These are phyloP conservation scores for Aspergillus unguis DNA, from an alignment of 2,329 filamentous ascomycete species.

Conservation along the genomic window DNA sequence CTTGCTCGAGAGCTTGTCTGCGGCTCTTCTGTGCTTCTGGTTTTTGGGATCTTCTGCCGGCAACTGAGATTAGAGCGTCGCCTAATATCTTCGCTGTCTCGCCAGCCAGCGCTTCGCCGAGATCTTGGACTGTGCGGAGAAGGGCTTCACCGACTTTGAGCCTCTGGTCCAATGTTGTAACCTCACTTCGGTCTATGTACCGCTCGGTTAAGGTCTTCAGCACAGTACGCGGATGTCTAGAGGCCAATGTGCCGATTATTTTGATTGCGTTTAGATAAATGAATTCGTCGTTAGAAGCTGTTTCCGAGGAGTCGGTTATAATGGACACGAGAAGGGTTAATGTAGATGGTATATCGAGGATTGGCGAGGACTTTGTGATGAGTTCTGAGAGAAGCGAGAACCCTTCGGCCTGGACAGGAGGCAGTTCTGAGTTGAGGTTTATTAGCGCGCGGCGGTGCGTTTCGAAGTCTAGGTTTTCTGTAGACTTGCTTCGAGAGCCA, in stretches of 20 bases:
- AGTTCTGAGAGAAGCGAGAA: slow-evolving; percentile 40
- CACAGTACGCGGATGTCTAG: slow-evolving; percentile 41
- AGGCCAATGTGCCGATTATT: slow-evolving; percentile 39
- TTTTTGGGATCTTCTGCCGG: slow-evolving; percentile 38
- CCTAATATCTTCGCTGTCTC: slow-evolving; percentile 38
- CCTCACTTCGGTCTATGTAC: slow-evolving; percentile 40
- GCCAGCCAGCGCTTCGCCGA: slow-evolving; percentile 37
- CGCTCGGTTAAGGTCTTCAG: slow-evolving; percentile 40
- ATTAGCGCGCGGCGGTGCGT: slow-evolving; percentile 41
- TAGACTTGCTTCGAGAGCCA: slow-evolving; percentile 18
- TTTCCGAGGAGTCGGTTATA: slow-evolving; percentile 33
- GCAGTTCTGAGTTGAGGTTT: slow-evolving; percentile 39
- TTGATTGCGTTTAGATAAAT: slow-evolving; percentile 45
- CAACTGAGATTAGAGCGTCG: slow-evolving; percentile 39
- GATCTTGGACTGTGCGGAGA: slow-evolving; percentile 40
- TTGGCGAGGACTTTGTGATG: slow-evolving; percentile 39
- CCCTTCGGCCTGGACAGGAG: slow-evolving; percentile 44
- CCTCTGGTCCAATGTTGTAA: slow-evolving; percentile 37
- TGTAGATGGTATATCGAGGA: slow-evolving; percentile 44
- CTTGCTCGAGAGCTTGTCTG: slow-evolving; percentile 26
- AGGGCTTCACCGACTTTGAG: slow-evolving; percentile 43
- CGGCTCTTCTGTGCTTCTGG: slow-evolving; percentile 33
- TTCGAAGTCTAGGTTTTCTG: slow-evolving; percentile 37
- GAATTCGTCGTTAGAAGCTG: slow-evolving; percentile 39
- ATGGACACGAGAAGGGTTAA: slow-evolving; percentile 40